Conservation (phyloP, 306 rosid genomes). For the Vigna trinervia region DNA sequence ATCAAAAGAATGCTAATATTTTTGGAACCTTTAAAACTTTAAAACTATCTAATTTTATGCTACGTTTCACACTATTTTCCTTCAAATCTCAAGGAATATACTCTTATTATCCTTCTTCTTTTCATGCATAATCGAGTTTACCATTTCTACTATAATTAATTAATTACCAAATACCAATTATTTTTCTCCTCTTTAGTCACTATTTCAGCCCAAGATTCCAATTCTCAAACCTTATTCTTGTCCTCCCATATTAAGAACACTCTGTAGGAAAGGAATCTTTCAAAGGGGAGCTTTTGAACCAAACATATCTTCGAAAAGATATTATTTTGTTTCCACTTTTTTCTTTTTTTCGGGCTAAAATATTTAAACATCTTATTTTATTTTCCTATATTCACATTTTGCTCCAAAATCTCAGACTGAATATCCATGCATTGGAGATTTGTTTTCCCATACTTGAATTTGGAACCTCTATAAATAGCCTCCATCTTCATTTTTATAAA, state of each 20-base stretch:
- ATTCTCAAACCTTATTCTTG: constrained; percentile 2
- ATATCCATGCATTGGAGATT: neutral
- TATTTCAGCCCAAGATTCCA: constrained; percentile 4
- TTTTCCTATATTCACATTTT: neutral
- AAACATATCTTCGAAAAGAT: neutral
- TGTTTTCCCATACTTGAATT: too few species aligned
- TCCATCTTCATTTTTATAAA: neutral
- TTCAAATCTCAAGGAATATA: neutral
- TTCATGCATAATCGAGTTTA: neutral
- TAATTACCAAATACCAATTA: neutral
- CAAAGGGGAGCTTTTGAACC: neutral
- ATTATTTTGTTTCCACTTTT: neutral
- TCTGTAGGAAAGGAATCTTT: constrained; percentile 3
- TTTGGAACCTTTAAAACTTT: neutral
- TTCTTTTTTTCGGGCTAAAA: neutral
- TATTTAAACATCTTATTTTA: neutral
- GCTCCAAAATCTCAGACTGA: neutral
- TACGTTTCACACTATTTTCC: neutral
- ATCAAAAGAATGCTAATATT: neutral
- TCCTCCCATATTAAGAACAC: neutral
- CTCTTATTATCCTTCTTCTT: neutral
- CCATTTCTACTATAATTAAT: neutral
- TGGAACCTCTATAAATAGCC: neutral
- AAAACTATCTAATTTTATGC: constrained; percentile 3
- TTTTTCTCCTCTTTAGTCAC: neutral